phyloP scores from a whole-genome alignment of 805 yeast genomes.

The Schwanniomyces pseudopolymorphus region DNA sequence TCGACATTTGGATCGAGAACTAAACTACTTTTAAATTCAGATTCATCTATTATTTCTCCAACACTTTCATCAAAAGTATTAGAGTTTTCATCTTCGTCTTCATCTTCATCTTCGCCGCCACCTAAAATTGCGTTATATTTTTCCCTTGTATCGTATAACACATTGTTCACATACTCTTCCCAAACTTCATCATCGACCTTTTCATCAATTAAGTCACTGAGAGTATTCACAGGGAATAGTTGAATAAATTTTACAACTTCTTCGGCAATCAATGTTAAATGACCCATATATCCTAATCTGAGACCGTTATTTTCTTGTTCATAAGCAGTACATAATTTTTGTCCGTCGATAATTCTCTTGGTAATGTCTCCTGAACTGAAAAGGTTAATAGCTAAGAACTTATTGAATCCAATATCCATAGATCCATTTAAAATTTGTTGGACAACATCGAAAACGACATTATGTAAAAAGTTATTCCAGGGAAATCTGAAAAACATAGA shows the following conservation, averaged over 20 bases:
- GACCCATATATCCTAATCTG: slow-evolving; percentile 95
- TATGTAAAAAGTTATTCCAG: slow-evolving; percentile 48
- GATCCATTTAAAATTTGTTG: slow-evolving; percentile 49
- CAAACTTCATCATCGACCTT: slow-evolving; percentile 52
- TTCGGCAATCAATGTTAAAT: slow-evolving; percentile 88
- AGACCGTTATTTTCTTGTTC: slow-evolving; percentile 50
- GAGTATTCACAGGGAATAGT: slow-evolving; percentile 33
- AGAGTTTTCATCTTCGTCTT: slow-evolving; percentile 28
- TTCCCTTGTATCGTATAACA: slow-evolving; percentile 84
- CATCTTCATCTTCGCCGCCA: slow-evolving; percentile 59
- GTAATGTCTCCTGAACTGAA: slow-evolving; percentile 51
- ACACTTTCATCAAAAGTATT: slow-evolving; percentile 35
- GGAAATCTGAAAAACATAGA: slow-evolving; percentile 47
- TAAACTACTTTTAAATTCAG: slow-evolving; percentile 23
- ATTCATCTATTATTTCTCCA: slow-evolving; percentile 39
- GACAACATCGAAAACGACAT: slow-evolving; percentile 47
- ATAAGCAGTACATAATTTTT: slow-evolving; percentile 63
- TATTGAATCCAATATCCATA: slow-evolving; percentile 50
- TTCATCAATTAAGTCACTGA: slow-evolving; percentile 37
- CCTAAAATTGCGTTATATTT: slow-evolving; percentile 94
- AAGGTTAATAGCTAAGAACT: slow-evolving; percentile 53
- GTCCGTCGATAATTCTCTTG: slow-evolving; percentile 44
- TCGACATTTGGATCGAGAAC: slow-evolving; percentile 30
- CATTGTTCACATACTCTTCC: slow-evolving; percentile 80
- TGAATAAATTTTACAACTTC: slow-evolving; percentile 89